Evolutionary conservation across 257 asterid genomes (phyloP).

Genomic region (Misopates orontium): DNA sequence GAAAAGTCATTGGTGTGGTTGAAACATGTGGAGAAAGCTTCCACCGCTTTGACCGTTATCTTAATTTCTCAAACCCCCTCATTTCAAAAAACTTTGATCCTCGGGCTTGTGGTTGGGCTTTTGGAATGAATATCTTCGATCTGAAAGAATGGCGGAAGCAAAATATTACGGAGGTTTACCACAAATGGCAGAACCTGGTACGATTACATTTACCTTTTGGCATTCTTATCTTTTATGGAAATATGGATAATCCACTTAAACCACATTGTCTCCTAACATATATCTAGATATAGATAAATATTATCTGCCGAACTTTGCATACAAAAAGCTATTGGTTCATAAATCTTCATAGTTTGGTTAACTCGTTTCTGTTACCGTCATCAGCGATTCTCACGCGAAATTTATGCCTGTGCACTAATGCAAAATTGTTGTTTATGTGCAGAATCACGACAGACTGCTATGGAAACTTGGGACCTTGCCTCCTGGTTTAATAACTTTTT

Average conservation of each 20-base stretch:
- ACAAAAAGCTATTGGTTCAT: too few species aligned
- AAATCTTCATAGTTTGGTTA: too few species aligned
- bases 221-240: background rate
- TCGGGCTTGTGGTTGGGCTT: conserved; percentile 68
- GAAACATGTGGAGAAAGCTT: conserved; percentile 61
- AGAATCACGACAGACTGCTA: conserved; percentile 51
- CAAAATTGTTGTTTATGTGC: conserved; percentile 22
- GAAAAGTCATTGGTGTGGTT: conserved; percentile 58
- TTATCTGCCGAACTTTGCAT: too few species aligned
- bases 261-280: too few species aligned
- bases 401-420: background rate
- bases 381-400: too few species aligned
- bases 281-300: too few species aligned
- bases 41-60: conserved; percentile 57
- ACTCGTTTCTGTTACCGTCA: too few species aligned
- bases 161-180: conserved; percentile 55
- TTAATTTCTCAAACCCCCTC: conserved; percentile 57
- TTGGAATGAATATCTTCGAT: conserved; percentile 61
- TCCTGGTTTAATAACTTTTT: conserved; percentile 64
- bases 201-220: conserved; percentile 14
- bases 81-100: conserved; percentile 47
- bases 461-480: conserved; percentile 71
- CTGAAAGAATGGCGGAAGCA: conserved; percentile 56
- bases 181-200: conserved; percentile 62
- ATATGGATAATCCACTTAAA: too few species aligned